Base-by-base conservation (phyloP, 164 flowering plant species). In the Taxillus chinensis region DNA sequence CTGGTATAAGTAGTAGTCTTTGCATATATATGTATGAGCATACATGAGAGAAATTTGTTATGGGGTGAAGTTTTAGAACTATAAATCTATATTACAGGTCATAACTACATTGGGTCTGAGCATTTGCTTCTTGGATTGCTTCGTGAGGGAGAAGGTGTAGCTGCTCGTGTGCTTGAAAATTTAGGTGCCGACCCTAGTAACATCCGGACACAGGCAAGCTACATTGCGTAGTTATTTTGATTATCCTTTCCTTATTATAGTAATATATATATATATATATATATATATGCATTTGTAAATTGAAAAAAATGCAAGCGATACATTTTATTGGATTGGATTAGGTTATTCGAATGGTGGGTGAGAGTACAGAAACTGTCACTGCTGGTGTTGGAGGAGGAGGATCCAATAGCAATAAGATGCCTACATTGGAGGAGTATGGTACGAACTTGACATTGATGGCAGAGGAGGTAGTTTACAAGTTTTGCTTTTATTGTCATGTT, bases 131-230 rank as follows among this genome's bases (percentile, higher is more conserved):
- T 93, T 57, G 99, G 97, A 37, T 69, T 93, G 63, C 92, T 90
- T 66, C 92, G 97, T 56, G 97, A 90, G 78, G 99, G 97, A 59
- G 97, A 90, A 74, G 95, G 99, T 73, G 95, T 89, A 8, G 95
- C 97, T 14, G 99, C 95, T 14, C 88, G 95, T 74, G 97, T 90
- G 66, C 89, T 92, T 63, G 95, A 92, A 68, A 92, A 84, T 73
- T 76, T 92, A 61, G 98, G 96, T 58, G 96, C 97, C 63, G 98
- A 92, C 59, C 86, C 90, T 0, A 83, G 78, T 67, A 90, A 88
- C 69, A 90, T 93, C 61, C 92, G 96, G 13, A 83, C 97, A 45
- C 99, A 89, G 95, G 98, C 72, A 69, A 76, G 83, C 46, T 55
- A 39, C 38, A 14, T 48, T n/a, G 55, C 10, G 2, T 43, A 43